These are phyloP conservation scores for Cryphonectria carpinicola DNA, from an alignment of 2,329 filamentous ascomycete genomes.

Conservation along the genomic window DNA sequence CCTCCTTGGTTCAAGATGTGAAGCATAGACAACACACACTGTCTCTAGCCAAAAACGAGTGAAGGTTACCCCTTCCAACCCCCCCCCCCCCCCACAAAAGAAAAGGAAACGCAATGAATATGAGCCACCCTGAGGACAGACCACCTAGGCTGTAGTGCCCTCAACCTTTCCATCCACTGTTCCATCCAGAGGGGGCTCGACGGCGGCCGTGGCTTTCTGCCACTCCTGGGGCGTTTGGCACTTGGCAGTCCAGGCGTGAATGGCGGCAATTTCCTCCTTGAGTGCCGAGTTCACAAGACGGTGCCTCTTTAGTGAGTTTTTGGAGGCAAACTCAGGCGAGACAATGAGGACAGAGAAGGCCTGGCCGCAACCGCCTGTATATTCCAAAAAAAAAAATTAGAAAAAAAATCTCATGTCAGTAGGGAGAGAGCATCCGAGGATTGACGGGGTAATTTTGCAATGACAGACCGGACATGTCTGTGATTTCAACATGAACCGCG, in stretches of 20 bases:
- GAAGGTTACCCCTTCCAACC: no score
- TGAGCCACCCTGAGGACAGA: background rate
- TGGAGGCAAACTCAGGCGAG: conserved; percentile 70
- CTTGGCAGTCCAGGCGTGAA: conserved; percentile 94
- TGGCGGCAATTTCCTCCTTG: conserved; percentile 84
- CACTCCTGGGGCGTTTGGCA: conserved; percentile 92
- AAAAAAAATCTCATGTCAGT: background rate
- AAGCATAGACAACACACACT: no score
- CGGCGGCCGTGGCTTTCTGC: conserved; percentile 62
- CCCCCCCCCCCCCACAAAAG: no score
- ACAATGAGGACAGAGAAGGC: conserved; percentile 64
- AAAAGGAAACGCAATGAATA: background rate
- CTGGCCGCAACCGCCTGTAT: conserved; percentile 63
- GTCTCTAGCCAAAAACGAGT: no score
- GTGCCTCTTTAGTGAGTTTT: conserved; percentile 81
- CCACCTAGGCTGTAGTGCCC: conserved; percentile 32
- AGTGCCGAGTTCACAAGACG: conserved; percentile 77
- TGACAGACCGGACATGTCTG: conserved; percentile 83
- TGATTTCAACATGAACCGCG: conserved; percentile 82
- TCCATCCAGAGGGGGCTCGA: conserved; percentile 47
- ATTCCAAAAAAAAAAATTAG: background rate
- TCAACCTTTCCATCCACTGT: conserved; percentile 50
- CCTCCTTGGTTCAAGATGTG: no score
- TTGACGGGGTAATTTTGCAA: background rate
- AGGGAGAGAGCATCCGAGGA: no score